Evolutionary conservation across 805 yeast genomes (phyloP).

Genomic region (Saturnispora saitoi): DNA sequence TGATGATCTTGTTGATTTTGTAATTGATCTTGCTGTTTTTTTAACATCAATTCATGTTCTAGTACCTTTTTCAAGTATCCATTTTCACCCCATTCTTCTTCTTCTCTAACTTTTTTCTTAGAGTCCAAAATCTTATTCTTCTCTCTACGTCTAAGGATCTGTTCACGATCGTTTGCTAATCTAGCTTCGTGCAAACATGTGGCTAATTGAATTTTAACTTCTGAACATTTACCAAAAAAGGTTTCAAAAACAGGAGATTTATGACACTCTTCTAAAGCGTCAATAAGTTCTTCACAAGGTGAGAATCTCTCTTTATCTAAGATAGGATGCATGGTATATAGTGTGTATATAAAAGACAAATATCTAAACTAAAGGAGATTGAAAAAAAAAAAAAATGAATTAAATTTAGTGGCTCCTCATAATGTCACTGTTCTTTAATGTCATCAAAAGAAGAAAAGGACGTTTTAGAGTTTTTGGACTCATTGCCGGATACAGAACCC

Average conservation of each 20-base stretch:
- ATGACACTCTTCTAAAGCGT: conserved; percentile 87
- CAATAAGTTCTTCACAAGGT: conserved; percentile 75
- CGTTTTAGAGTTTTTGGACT: conserved; percentile 71
- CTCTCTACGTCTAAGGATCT: conserved; percentile 43
- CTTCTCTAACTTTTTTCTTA: conserved; percentile 55
- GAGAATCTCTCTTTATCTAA: conserved; percentile 19
- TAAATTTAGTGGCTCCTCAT: neutral
- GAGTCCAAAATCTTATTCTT: conserved; percentile 46
- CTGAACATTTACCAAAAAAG: conserved; percentile 78
- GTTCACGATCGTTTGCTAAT: conserved; percentile 49
- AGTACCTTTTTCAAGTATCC: conserved; percentile 57
- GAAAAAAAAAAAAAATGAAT: neutral
- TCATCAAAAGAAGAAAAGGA: conserved; percentile 44
- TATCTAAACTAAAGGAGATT: neutral
- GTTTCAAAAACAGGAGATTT: conserved; percentile 55
- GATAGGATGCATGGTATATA: conserved; percentile 21
- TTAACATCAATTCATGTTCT: conserved; percentile 39
- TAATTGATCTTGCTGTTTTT: conserved; percentile 1
- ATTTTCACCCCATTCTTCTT: conserved; percentile 75
- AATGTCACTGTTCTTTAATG: neutral
- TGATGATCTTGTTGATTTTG: neutral
- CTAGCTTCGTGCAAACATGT: conserved; percentile 77
- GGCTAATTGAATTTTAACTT: conserved; percentile 68
- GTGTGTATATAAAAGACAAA: neutral
- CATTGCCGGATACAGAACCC: conserved; percentile 42